Evolutionary conservation across 345 rosid species (phyloP).

Genomic region (Camelina neglecta): DNA sequence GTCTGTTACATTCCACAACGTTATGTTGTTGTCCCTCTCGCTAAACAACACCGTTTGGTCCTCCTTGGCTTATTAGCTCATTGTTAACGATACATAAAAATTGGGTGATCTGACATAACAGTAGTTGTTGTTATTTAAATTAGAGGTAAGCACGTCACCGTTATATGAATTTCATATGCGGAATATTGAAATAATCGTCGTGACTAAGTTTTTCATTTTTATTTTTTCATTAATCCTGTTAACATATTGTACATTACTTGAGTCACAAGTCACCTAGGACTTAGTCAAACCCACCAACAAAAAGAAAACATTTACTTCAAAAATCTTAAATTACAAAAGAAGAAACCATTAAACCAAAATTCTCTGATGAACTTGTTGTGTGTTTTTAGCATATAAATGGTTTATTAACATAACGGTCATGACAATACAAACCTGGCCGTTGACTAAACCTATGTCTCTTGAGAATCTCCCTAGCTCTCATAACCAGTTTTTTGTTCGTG

Average conservation of each 20-base stretch:
- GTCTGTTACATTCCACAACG: background rate
- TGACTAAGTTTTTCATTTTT: background rate
- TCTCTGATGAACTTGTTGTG: background rate
- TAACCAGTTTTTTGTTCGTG: constrained; percentile 38
- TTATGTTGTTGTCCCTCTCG: background rate
- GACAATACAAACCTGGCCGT: constrained; percentile 62
- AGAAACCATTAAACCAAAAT: background rate
- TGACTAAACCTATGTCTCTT: constrained; percentile 54
- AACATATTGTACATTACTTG: constrained; percentile 12
- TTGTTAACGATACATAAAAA: background rate
- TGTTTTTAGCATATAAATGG: constrained; percentile 50
- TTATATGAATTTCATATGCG: background rate
- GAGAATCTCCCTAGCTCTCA: constrained; percentile 52
- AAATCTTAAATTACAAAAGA: background rate
- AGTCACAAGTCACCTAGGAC: constrained; percentile 6
- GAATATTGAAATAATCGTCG: background rate
- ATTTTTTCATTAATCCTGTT: background rate
- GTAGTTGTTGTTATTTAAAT: background rate
- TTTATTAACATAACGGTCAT: constrained; percentile 45
- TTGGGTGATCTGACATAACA: background rate
- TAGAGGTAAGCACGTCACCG: constrained; percentile 3
- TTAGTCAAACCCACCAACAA: background rate
- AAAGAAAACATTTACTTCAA: background rate
- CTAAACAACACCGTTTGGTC: background rate
- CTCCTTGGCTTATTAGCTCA: background rate